Conservation (phyloP, 2,329 filamentous ascomycete genomes). For the Cadophora malorum region DNA sequence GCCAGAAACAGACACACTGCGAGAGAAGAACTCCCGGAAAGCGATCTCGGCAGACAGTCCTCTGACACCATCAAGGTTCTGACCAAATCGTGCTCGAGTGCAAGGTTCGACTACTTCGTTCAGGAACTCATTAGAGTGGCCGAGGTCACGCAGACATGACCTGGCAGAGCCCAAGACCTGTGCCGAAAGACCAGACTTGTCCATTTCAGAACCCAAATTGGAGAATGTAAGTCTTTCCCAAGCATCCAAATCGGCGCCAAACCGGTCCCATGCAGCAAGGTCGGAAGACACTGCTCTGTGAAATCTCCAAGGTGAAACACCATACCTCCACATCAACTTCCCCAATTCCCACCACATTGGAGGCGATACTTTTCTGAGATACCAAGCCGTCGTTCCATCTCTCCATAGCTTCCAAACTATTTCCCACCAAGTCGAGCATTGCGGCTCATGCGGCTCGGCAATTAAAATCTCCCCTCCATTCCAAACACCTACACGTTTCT, state of each 20-base stretch:
- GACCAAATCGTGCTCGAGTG: neutral
- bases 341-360: neutral
- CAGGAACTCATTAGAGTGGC: neutral
- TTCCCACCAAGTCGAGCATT: slow-evolving; percentile 8
- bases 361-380: neutral
- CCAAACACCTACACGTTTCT: neutral
- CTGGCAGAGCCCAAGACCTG: neutral
- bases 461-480: neutral
- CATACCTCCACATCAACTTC: slow-evolving; percentile 8
- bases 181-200: neutral
- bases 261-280: neutral
- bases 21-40: neutral
- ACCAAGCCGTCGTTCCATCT: neutral
- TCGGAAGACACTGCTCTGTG: neutral
- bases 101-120: slow-evolving; percentile 4
- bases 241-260: neutral
- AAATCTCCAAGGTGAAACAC: neutral
- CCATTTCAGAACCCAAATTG: neutral
- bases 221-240: neutral
- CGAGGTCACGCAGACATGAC: neutral
- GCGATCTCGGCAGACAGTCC: neutral
- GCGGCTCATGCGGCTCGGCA: neutral
- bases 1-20: neutral
- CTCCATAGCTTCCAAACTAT: neutral
- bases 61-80: neutral